phyloP scores from a whole-genome alignment of 2,329 filamentous ascomycete species.

The Trichoderma polysporum region DNA sequence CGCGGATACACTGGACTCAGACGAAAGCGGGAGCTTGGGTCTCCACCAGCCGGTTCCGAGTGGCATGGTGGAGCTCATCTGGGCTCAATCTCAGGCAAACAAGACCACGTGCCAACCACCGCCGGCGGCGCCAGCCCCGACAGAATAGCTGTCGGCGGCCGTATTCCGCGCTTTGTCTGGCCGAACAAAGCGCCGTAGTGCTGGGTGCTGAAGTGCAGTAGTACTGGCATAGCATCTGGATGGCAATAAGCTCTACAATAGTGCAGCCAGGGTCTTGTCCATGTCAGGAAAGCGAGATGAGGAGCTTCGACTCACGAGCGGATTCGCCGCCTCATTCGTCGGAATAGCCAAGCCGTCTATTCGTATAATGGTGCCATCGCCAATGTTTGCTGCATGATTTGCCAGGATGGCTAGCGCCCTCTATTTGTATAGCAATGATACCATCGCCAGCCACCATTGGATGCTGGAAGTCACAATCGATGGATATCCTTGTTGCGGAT shows the following conservation, averaged over 20 bases:
- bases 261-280: constrained; percentile 6
- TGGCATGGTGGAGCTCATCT: neutral
- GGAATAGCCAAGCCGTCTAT: neutral
- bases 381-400: neutral
- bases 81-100: constrained; percentile 22
- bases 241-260: neutral
- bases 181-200: constrained; percentile 10
- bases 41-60: constrained; percentile 11
- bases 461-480: neutral
- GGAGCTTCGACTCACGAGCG: constrained; percentile 28
- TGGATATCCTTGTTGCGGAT: neutral
- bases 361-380: neutral
- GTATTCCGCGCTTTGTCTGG: neutral
- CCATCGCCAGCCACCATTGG: neutral
- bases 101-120: constrained; percentile 3
- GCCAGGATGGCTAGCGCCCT: neutral
- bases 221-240: neutral
- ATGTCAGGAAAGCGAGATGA: neutral
- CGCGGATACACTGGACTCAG: constrained; percentile 2
- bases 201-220: neutral
- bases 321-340: constrained; percentile 30
- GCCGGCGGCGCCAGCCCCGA: constrained; percentile 1
- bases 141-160: neutral
- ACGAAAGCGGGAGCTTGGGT: neutral
- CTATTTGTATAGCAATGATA: neutral